Conservation (phyloP, 2,329 filamentous ascomycete genomes). For the Aspergillus fructus region DNA sequence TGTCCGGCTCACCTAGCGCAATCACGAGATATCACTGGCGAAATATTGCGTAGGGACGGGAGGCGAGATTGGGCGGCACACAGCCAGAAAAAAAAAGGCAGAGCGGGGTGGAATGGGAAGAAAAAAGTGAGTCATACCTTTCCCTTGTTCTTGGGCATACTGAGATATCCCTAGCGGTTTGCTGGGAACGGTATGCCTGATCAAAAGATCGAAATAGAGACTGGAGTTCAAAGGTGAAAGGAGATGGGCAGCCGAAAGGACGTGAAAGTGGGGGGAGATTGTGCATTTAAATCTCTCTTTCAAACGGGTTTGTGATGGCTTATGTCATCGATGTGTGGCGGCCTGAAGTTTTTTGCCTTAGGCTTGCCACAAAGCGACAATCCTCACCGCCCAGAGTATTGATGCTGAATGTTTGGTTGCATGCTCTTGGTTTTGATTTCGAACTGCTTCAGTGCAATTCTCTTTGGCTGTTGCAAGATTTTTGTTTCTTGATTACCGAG, state of each 20-base stretch:
- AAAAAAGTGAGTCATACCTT: constrained; percentile 64
- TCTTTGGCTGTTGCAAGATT: background rate
- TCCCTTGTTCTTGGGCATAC: constrained; percentile 99
- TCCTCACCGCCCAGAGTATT: constrained; percentile 15
- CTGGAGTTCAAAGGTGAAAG: constrained; percentile 12
- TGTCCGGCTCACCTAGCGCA: background rate
- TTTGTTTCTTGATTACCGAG: background rate
- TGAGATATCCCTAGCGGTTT: constrained; percentile 39
- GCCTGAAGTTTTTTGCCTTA: constrained; percentile 30
- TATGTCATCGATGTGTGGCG: constrained; percentile 22
- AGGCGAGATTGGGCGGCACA: constrained; percentile 14
- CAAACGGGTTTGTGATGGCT: constrained; percentile 15
- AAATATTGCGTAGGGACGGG: constrained; percentile 16
- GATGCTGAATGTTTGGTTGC: background rate
- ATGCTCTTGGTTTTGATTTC: background rate
- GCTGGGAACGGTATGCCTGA: constrained; percentile 17
- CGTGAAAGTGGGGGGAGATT: constrained; percentile 19
- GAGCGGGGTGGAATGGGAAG: constrained; percentile 15
- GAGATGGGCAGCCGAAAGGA: constrained; percentile 19
- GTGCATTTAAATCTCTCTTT: constrained; percentile 20
- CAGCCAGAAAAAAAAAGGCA: constrained; percentile 15
- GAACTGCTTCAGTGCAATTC: background rate
- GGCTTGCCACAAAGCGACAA: constrained; percentile 17
- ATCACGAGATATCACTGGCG: background rate
- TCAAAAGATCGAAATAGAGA: constrained; percentile 11